Conservation (phyloP, 352 stramenopile genomes). For the Pythium dissotocum region DNA sequence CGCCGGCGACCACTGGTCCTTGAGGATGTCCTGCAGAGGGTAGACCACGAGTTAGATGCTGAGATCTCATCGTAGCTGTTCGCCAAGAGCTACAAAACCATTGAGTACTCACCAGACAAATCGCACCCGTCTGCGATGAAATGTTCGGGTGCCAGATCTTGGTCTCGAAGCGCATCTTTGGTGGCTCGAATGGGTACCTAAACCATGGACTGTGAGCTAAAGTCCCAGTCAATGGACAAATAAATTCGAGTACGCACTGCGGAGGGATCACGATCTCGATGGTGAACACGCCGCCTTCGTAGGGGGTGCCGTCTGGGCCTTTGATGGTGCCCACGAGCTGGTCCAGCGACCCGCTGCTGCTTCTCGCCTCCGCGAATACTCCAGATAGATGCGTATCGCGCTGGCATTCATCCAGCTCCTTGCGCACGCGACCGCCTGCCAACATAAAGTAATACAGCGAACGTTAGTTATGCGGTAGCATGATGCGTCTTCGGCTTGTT, state of each 20-base stretch:
- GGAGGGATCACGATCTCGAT: conserved; percentile 95
- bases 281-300: conserved; percentile 85
- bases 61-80: background rate
- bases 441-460: background rate
- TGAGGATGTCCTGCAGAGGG: conserved; percentile 92
- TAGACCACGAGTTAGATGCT: background rate
- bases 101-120: conserved; percentile 83
- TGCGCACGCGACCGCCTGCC: conserved; percentile 69
- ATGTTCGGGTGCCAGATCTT: conserved; percentile 99
- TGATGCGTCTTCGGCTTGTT: background rate
- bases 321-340: conserved; percentile 55
- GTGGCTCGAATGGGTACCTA: conserved; percentile 95
- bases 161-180: conserved; percentile 92
- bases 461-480: background rate
- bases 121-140: conserved; percentile 95
- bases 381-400: conserved; percentile 80
- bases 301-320: conserved; percentile 81
- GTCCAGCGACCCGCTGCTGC: conserved; percentile 29
- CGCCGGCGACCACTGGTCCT: conserved; percentile 96
- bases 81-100: conserved; percentile 1
- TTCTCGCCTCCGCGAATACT: conserved; percentile 58
- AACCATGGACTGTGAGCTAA: background rate
- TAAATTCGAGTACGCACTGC: conserved; percentile 56
- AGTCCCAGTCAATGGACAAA: background rate
- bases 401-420: conserved; percentile 89